A percentile compares a stretch with the other conserved stretches of the same genome.
Evolutionary conservation across 805 yeast genomes (phyloP).

Genomic region (Phaffomyces antillensis): DNA sequence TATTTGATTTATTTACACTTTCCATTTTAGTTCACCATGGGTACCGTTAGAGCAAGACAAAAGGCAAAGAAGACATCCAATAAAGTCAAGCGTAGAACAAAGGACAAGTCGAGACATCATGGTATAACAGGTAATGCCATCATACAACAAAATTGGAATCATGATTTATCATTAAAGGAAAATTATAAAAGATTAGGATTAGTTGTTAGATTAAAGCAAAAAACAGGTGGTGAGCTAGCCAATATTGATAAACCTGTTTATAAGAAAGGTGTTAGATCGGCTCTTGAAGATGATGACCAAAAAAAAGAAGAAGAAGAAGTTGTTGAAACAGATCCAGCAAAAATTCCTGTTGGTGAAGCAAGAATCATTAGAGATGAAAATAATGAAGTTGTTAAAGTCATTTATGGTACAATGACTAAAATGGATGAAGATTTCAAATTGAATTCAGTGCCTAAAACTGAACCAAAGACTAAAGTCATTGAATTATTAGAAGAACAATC

Average conservation of each 20-base stretch:
- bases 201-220: slow-evolving; percentile 51
- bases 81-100: slow-evolving; percentile 62
- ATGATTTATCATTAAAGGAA: slow-evolving; percentile 69
- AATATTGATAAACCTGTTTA: slow-evolving; percentile 32
- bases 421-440: slow-evolving; percentile 27
- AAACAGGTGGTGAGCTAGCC: slow-evolving; percentile 80
- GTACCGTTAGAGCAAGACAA: slow-evolving; percentile 80
- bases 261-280: slow-evolving; percentile 20
- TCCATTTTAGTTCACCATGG: slow-evolving; percentile 31
- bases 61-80: slow-evolving; percentile 64
- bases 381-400: slow-evolving; percentile 58
- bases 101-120: slow-evolving; percentile 63
- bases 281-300: slow-evolving; percentile 14
- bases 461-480: slow-evolving; percentile 49
- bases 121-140: slow-evolving; percentile 69
- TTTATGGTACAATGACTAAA: slow-evolving; percentile 59
- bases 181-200: slow-evolving; percentile 83
- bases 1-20: no score
- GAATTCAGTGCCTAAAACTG: slow-evolving; percentile 23
- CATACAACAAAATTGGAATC: slow-evolving; percentile 89
- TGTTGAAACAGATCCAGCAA: slow-evolving; percentile 29
- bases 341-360: slow-evolving; percentile 75
- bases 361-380: slow-evolving; percentile 62
- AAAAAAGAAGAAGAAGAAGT: slow-evolving; percentile 23
- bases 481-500: slow-evolving; percentile 62